phyloP scores from a whole-genome alignment of 2,329 filamentous ascomycete genomes.

The Periconia sp. region DNA sequence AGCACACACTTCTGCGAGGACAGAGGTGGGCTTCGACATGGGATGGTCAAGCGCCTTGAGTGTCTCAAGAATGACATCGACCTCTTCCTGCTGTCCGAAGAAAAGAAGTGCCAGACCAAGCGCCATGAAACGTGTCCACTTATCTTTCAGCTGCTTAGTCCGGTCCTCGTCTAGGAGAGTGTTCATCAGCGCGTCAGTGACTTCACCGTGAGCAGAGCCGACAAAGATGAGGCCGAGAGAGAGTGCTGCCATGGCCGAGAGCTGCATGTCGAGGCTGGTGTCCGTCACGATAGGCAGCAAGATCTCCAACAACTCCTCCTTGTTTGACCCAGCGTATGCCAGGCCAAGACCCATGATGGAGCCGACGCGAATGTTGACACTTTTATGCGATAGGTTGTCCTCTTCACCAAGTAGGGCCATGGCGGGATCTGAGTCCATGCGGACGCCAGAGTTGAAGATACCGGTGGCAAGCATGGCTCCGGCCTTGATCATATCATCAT shows the following conservation, averaged over 20 bases:
- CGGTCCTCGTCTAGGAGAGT: constrained; percentile 94
- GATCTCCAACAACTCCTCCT: constrained; percentile 82
- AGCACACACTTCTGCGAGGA: constrained; percentile 93
- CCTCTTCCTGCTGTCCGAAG: constrained; percentile 96
- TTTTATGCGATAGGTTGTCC: constrained; percentile 80
- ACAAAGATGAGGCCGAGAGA: constrained; percentile 91
- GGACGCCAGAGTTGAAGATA: constrained; percentile 92
- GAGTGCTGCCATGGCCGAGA: constrained; percentile 93
- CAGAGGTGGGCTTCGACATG: constrained; percentile 93
- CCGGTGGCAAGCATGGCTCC: constrained; percentile 92
- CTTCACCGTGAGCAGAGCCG: constrained; percentile 87
- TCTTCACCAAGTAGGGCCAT: constrained; percentile 82
- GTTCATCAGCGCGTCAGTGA: constrained; percentile 89
- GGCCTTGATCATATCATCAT: constrained; percentile 84
- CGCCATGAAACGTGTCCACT: constrained; percentile 97
- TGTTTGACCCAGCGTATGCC: constrained; percentile 92
- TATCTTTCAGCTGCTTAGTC: constrained; percentile 89
- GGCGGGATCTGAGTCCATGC: constrained; percentile 87
- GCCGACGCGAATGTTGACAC: constrained; percentile 76
- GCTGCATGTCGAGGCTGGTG: constrained; percentile 86
- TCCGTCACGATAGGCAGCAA: constrained; percentile 88
- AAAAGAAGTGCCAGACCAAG: constrained; percentile 91
- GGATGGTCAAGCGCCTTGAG: constrained; percentile 97
- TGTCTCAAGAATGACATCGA: constrained; percentile 97
- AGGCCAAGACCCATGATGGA: constrained; percentile 96